A percentile compares a stretch with the other conserved stretches of the same genome.
These are phyloP conservation scores for Syncephalastrum monosporum DNA, from an alignment of 371 early-diverging fungal genomes.

Conservation along the genomic window DNA sequence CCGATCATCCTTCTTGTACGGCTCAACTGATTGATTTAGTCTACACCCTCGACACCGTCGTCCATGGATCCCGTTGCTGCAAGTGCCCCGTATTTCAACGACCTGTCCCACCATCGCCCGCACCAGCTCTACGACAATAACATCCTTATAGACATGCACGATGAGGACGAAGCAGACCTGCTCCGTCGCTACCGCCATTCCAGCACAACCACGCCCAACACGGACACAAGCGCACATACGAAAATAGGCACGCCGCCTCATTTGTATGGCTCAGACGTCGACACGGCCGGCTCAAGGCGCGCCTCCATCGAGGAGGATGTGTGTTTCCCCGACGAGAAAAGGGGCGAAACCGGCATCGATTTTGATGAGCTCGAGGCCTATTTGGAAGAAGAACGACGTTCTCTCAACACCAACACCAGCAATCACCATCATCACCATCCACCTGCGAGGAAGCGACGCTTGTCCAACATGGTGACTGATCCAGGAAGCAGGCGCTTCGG, in stretches of 20 bases:
- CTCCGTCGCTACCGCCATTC: conserved; percentile 1
- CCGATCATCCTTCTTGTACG: not conserved
- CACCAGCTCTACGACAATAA: conserved; percentile 4
- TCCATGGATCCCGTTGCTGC: too few relatives aligned
- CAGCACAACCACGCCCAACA: conserved; percentile 6
- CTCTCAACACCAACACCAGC: not conserved
- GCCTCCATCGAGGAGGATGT: conserved; percentile 43
- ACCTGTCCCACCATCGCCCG: conserved; percentile 3
- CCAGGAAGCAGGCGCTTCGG: conserved; percentile 7
- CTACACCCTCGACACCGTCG: too few relatives aligned
- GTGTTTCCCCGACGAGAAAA: conserved; percentile 41
- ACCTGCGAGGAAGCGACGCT: conserved; percentile 13
- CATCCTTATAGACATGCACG: conserved; percentile 15
- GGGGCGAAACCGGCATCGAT: conserved; percentile 35
- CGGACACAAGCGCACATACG: not conserved
- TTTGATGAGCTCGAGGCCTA: conserved; percentile 27
- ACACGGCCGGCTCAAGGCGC: conserved; percentile 19
- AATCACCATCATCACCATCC: conserved; percentile 2
- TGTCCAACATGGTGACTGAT: conserved; percentile 16
- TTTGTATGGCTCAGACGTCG: conserved; percentile 23
- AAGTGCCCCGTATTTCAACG: not conserved
- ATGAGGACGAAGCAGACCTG: conserved; percentile 4
- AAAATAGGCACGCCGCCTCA: conserved; percentile 10
- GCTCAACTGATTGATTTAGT: not conserved
- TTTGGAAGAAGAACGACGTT: conserved; percentile 13